Base-by-base conservation (phyloP, 2,329 filamentous ascomycete genomes). In the Aureobasidium vineae region DNA sequence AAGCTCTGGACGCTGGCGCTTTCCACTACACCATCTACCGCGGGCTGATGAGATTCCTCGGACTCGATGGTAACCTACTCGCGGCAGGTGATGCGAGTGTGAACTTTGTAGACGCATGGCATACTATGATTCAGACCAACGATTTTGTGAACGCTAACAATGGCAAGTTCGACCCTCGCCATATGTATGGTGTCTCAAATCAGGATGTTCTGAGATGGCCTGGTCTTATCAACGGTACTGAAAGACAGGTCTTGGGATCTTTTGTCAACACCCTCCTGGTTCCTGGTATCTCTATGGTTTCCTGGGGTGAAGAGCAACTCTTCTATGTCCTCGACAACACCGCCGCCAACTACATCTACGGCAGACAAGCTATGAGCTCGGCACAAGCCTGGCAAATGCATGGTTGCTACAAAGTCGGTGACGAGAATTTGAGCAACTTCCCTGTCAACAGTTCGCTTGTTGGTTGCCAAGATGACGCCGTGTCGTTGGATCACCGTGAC, bases 181-280 rank as follows among this genome's bases (percentile, higher is more conserved):
- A 88, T 72, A 83, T 88, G 81, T 88, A 84, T 71, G 86, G 86
- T 57, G 82, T 83, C 2, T 86, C 85, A 7, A 88, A 88, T 71
- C 86, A 89, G 75, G 86, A 89, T 72, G 85, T 88, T 8, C 85
- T 88, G 70, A 80, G 86, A 41, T 88, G 86, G 86, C 86, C 86
- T 10, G 81, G 84, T 11, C 77, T 88, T 28, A 77, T 79, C 43
- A 81, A 85, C 66, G 86, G 86, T 4, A 83, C 83, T 0, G 79
- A 87, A 70, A 80, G 84, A 52, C 83, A 85, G 72, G 76, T 88
- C 7, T 75, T 88, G 5, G 86, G 81, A 5, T 77, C 84, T 19
- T 88, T 86, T 70, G 80, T 88, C 52, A 85, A 84, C 1, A 86
- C 85, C 0, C 72, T 88, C 60, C 77, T 86, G 54, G 79, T 88